phyloP scores from a whole-genome alignment of 139 green algal genomes.

The Picochlorum sp. region DNA sequence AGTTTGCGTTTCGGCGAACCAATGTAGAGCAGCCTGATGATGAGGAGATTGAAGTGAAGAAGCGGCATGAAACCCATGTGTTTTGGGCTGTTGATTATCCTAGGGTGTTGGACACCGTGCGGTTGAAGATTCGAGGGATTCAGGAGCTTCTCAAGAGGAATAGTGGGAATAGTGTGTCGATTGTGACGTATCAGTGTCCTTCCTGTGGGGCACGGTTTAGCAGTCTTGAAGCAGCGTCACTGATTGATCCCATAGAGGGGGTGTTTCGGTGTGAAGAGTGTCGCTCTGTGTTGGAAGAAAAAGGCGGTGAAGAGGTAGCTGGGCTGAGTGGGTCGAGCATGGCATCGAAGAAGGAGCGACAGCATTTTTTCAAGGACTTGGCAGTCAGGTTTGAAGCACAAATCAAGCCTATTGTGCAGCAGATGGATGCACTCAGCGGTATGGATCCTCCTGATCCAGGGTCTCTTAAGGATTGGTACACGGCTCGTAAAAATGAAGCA shows the following conservation, averaged over 20 bases:
- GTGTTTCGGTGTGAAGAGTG: constrained; percentile 32
- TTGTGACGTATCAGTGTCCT: constrained; percentile 24
- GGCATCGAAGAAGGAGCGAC: not conserved
- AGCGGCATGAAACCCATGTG: constrained; percentile 20
- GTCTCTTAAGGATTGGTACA: constrained; percentile 20
- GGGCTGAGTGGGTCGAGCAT: not conserved
- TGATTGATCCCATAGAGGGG: constrained; percentile 19
- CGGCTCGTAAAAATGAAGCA: not conserved
- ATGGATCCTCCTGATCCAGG: constrained; percentile 27
- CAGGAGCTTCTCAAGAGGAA: constrained; percentile 15
- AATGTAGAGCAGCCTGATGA: constrained; percentile 22
- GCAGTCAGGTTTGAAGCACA: not conserved
- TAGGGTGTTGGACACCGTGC: constrained; percentile 21
- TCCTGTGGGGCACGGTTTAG: constrained; percentile 19
- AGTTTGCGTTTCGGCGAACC: constrained; percentile 6
- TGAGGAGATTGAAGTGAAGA: constrained; percentile 15
- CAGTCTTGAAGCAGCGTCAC: constrained; percentile 14
- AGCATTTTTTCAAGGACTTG: constrained; percentile 6
- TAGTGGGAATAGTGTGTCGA: constrained; percentile 11
- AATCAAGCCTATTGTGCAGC: constrained; percentile 8
- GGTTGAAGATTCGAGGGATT: constrained; percentile 19
- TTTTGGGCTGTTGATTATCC: constrained; percentile 26
- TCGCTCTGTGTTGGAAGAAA: constrained; percentile 14
- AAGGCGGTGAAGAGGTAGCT: not conserved
- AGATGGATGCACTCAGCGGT: constrained; percentile 24